Conservation (phyloP, 139 green algal genomes). For the Chlamydomonas schloesseri region DNA sequence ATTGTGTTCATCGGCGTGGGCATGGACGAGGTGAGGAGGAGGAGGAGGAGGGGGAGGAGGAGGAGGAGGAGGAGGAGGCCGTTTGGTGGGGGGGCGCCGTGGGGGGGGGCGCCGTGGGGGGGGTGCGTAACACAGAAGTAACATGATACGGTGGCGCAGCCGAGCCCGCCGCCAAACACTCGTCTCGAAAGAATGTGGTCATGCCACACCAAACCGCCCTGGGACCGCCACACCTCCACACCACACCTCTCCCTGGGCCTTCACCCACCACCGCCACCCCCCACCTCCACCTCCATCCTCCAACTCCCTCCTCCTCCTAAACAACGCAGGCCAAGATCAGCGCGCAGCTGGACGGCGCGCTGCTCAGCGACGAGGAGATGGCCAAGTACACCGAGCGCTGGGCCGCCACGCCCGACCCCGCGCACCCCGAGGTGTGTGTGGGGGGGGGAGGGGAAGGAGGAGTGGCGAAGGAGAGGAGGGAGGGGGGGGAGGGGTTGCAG, state of each 20-base stretch:
- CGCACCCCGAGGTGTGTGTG: constrained; percentile 35
- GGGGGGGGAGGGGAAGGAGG: neutral
- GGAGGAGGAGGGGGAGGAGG: neutral
- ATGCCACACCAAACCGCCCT: too few relatives aligned
- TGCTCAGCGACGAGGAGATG: constrained; percentile 88
- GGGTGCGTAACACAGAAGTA: too few relatives aligned
- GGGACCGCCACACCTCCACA: too few relatives aligned
- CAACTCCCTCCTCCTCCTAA: neutral
- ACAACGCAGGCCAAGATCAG: constrained; percentile 69
- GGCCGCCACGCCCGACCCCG: constrained; percentile 40
- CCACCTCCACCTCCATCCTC: neutral
- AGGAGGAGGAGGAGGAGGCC: neutral
- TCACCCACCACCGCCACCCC: neutral
- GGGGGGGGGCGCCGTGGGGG: too few relatives aligned
- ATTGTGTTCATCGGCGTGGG: constrained; percentile 94
- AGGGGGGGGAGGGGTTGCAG: too few relatives aligned
- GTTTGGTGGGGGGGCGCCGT: too few relatives aligned
- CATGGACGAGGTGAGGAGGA: constrained; percentile 80
- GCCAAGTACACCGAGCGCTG: constrained; percentile 73
- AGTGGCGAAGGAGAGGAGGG: neutral
- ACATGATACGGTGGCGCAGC: too few relatives aligned
- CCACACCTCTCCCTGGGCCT: too few relatives aligned
- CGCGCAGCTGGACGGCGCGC: constrained; percentile 83
- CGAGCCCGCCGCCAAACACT: too few relatives aligned
- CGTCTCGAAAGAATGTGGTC: too few relatives aligned